A percentile compares a stretch with the other conserved stretches of the same genome.
phyloP scores from a whole-genome alignment of 1,139 yeast species.

The Casaregolazyma suthepensis region DNA sequence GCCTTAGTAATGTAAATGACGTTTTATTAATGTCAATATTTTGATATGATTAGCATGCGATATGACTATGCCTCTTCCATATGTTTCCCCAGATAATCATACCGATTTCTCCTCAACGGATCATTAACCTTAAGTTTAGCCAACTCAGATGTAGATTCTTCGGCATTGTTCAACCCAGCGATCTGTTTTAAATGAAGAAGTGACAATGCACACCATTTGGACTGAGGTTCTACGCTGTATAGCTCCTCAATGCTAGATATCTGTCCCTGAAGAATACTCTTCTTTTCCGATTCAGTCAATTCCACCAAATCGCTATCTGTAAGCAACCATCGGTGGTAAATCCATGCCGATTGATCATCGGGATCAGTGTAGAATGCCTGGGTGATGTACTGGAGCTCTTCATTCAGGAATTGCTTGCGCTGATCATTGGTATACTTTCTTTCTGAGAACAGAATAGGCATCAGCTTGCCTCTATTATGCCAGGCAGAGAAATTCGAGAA shows the following conservation, averaged over 20 bases:
- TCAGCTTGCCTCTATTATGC: slow-evolving; percentile 78
- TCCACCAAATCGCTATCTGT: slow-evolving; percentile 35
- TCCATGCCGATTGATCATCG: slow-evolving; percentile 91
- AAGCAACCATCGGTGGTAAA: slow-evolving; percentile 77
- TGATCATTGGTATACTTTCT: slow-evolving; percentile 24
- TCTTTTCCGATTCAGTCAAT: slow-evolving; percentile 20
- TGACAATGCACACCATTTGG: slow-evolving; percentile 35
- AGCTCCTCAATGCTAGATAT: slow-evolving; percentile 31
- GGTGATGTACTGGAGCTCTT: slow-evolving; percentile 64
- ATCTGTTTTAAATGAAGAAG: slow-evolving; percentile 23
- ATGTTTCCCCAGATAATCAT: slow-evolving; percentile 13
- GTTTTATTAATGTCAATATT: no score
- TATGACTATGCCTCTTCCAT: neutral
- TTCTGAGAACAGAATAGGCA: slow-evolving; percentile 45
- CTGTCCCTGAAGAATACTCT: slow-evolving; percentile 27
- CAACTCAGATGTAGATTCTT: slow-evolving; percentile 28
- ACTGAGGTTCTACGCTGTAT: slow-evolving; percentile 35
- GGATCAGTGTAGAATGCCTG: slow-evolving; percentile 92
- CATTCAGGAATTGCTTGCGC: slow-evolving; percentile 38
- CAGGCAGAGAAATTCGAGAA: slow-evolving; percentile 94
- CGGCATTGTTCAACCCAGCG: neutral
- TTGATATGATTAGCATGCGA: neutral
- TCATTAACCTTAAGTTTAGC: slow-evolving; percentile 51
- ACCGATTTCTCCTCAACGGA: slow-evolving; percentile 54
- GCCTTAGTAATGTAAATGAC: neutral